phyloP scores from a whole-genome alignment of 140 eudicot genomes.

The Oenanthe javanica region DNA sequence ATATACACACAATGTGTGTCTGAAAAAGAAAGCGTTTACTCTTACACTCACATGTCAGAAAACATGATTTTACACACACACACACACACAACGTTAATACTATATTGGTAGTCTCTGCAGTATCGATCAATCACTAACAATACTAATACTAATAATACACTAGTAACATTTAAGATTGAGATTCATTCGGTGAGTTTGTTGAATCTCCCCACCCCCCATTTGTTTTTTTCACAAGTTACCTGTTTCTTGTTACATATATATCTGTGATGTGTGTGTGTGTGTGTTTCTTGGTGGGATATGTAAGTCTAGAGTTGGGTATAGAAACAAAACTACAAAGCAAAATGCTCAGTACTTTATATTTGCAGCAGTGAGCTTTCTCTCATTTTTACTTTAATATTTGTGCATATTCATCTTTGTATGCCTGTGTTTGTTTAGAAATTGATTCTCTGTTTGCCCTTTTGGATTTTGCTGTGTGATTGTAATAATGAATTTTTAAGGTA shows the following conservation, averaged over 20 bases:
- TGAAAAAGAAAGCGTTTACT: not conserved
- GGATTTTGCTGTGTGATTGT: not conserved
- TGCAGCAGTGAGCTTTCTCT: not conserved
- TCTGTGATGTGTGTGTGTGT: not conserved
- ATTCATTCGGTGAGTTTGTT: not conserved
- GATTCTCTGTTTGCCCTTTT: conserved; percentile 4
- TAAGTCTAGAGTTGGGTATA: not conserved
- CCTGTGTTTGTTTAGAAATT: not conserved
- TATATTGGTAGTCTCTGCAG: not conserved
- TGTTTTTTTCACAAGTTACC: not conserved
- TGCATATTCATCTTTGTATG: not conserved
- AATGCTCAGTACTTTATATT: not conserved
- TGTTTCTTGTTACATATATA: not conserved
- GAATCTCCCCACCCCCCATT: not conserved
- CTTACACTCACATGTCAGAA: not conserved
- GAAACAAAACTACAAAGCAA: not conserved
- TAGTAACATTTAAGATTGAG: not conserved
- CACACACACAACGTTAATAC: not conserved
- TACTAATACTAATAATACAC: not conserved
- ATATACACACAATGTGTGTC: not conserved
- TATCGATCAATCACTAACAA: not conserved
- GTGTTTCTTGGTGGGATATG: not conserved
- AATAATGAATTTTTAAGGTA: not conserved
- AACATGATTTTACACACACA: not conserved
- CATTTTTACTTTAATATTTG: not conserved